Evolutionary conservation across 176 grass and related monocot genomes (phyloP).

Genomic region (Hsuehochloa calcarea): DNA sequence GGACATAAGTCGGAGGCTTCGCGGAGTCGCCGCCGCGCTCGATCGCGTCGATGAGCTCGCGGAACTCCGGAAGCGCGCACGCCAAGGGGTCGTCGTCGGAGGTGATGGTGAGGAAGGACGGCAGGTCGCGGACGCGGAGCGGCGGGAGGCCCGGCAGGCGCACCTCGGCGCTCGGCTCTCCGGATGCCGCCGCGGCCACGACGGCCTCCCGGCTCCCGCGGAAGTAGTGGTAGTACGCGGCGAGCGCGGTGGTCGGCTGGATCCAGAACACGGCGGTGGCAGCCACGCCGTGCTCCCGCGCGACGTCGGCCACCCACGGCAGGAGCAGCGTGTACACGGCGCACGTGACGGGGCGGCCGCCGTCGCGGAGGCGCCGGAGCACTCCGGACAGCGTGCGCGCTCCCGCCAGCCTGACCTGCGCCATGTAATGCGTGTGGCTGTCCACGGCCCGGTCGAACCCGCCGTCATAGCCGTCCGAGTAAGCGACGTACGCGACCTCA

Average conservation of each 20-base stretch:
- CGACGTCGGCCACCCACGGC: slow-evolving; percentile 53
- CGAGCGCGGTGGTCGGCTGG: slow-evolving; percentile 57
- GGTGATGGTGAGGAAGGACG: slow-evolving; percentile 51
- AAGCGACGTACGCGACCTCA: slow-evolving; percentile 31
- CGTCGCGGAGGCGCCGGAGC: slow-evolving; percentile 28
- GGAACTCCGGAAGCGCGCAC: slow-evolving; percentile 30
- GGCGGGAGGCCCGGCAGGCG: slow-evolving; percentile 47
- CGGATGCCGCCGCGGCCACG: background rate
- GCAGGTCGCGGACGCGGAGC: slow-evolving; percentile 53
- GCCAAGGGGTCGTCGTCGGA: slow-evolving; percentile 43
- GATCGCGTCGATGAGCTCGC: slow-evolving; percentile 41
- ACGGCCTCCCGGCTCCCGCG: slow-evolving; percentile 40
- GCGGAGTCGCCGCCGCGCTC: background rate
- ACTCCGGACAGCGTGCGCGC: slow-evolving; percentile 33
- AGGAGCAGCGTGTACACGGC: slow-evolving; percentile 56
- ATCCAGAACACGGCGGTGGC: slow-evolving; percentile 60
- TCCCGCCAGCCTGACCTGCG: slow-evolving; percentile 3
- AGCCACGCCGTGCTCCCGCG: slow-evolving; percentile 34
- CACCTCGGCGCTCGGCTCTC: slow-evolving; percentile 14
- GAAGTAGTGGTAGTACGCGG: slow-evolving; percentile 58
- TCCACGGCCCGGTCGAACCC: slow-evolving; percentile 39
- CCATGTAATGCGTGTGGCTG: slow-evolving; percentile 36
- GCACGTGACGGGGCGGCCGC: slow-evolving; percentile 41
- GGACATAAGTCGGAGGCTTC: slow-evolving; percentile 11
- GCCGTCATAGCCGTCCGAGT: slow-evolving; percentile 64